phyloP scores from a whole-genome alignment of 306 rosid species.

The Oemleria cerasiformis region DNA sequence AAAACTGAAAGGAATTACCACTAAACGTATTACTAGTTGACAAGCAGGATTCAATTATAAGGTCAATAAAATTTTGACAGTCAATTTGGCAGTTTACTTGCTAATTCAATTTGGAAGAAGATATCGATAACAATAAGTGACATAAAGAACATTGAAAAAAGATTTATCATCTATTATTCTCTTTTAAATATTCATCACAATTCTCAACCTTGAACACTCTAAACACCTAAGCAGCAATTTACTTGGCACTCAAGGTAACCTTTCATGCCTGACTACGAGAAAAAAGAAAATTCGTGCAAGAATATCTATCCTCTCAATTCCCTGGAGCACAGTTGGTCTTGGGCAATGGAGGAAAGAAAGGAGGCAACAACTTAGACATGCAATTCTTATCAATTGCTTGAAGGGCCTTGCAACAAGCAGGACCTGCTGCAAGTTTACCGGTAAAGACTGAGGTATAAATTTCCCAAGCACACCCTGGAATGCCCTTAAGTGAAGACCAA shows the following conservation, averaged over 20 bases:
- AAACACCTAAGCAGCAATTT: not conserved
- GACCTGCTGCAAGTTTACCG: not conserved
- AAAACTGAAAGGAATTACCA: too few relatives aligned
- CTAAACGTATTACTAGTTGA: too few relatives aligned
- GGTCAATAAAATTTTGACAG: too few relatives aligned
- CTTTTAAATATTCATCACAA: not conserved
- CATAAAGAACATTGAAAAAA: not conserved
- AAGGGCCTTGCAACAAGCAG: constrained; percentile 24
- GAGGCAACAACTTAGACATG: constrained; percentile 17
- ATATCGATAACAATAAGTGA: too few relatives aligned
- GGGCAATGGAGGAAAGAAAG: constrained; percentile 10
- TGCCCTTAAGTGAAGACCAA: constrained; percentile 4
- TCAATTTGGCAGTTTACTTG: too few relatives aligned
- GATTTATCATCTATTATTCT: not conserved
- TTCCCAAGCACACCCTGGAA: not conserved
- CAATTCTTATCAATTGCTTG: not conserved
- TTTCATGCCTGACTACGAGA: not conserved
- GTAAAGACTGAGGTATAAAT: not conserved
- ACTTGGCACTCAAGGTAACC: not conserved
- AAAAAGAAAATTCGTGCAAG: not conserved
- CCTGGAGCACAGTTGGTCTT: not conserved
- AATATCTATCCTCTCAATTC: not conserved
- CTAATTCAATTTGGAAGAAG: too few relatives aligned
- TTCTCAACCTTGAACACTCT: not conserved
- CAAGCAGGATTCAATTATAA: too few relatives aligned